Evolutionary conservation across 371 early-diverging fungal genomes (phyloP), one percentile per base, ranked within the genome.

Genomic region (Mucor velutinosus): DNA sequence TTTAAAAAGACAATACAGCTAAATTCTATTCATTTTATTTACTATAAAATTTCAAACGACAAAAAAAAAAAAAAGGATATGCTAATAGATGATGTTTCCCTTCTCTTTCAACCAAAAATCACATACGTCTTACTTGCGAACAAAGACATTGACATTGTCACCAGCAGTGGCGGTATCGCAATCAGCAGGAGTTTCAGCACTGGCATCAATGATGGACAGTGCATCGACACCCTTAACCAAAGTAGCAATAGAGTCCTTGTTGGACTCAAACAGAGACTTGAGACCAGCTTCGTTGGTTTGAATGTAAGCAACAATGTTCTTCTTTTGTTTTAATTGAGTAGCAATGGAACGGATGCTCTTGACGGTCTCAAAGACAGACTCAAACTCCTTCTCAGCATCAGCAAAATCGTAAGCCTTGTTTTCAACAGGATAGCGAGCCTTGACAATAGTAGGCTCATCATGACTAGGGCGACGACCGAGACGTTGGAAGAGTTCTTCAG

Each of bases 401-500:
- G 78, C 62, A 70, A 86, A 78, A 23, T 80, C 76, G 47, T 88
- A 90, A 12, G 77, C 75, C 17, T 66, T 56, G 58, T 85, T 66
- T 37, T 81, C 79, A 64, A 81, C 79, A 14, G 95, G 95, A 77
- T 86, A 94, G 1, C 70, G 69, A 10, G 94, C 86, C 72, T 86
- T 79, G 66, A 85, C 84, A 63, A 95, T 95, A 25, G 92, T 74
- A 19, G 76, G 71, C 53, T 76, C 72, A 37, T 74, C 80, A 62
- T 91, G 90, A 51, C 82, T 82, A 29, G 88, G 81, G 58, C 94
- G 89, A 49, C 93, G 91, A 37, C 87, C 90, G 51, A 98, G 79
- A 64, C 97, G 92, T 82, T 99, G 99, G 87, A 90, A 99, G 69
- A 99, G 84, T 82, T 99, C 99, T 85, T 99, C 99, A 23, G 99